Evolutionary conservation across 495 filamentous ascomycete species (phyloP).

Genomic region (Umbilicaria muhlenbergii): DNA sequence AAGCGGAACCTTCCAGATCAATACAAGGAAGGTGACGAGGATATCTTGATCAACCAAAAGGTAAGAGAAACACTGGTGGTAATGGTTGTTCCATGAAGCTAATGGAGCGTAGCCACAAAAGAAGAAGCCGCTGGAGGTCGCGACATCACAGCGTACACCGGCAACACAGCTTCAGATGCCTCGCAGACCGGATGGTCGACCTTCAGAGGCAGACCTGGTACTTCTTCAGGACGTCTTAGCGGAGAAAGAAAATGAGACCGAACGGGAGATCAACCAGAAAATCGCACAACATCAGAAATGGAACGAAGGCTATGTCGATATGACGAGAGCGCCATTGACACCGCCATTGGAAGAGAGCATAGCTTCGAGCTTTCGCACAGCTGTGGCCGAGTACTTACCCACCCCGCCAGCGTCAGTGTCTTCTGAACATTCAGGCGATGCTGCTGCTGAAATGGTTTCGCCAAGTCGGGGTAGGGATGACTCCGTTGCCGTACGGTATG

Average conservation of each 20-base stretch:
- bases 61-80: constrained; percentile 28
- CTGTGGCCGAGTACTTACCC: constrained; percentile 68
- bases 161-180: constrained; percentile 48
- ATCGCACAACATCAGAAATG: constrained; percentile 69
- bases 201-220: constrained; percentile 60
- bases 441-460: constrained; percentile 17
- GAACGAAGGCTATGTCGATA: constrained; percentile 72
- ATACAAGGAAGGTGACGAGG: constrained; percentile 87
- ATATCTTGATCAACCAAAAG: constrained; percentile 79
- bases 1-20: constrained; percentile 60
- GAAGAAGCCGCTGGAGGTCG: constrained; percentile 42
- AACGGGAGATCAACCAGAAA: constrained; percentile 63
- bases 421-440: constrained; percentile 40
- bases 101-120: constrained; percentile 40
- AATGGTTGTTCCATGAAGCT: constrained; percentile 20
- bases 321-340: constrained; percentile 66
- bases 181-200: constrained; percentile 50
- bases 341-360: constrained; percentile 42
- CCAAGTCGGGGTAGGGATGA: constrained; percentile 22
- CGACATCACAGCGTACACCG: constrained; percentile 37
- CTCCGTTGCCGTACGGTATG: constrained; percentile 31
- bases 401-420: constrained; percentile 74
- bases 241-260: constrained; percentile 69
- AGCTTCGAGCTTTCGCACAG: constrained; percentile 56
- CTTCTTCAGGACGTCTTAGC: constrained; percentile 57